Evolutionary conservation across 495 filamentous ascomycete species (phyloP).

Genomic region (Tuber calosporum): DNA sequence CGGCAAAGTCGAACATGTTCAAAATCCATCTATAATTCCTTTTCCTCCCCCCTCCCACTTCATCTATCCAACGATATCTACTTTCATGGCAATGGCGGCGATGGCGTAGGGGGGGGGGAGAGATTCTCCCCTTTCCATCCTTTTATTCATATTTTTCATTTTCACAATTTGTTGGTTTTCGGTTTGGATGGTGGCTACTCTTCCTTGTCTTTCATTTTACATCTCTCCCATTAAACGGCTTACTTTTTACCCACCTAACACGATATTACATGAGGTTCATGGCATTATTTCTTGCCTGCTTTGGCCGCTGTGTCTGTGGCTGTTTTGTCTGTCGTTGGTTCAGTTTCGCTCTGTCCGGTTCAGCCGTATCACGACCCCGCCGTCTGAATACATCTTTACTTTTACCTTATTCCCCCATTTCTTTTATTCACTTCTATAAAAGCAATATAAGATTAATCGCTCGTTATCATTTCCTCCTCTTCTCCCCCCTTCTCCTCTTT

Average conservation of each 20-base stretch:
- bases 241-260: neutral
- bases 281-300: neutral
- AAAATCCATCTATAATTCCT: constrained; percentile 36
- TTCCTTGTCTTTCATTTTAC: constrained; percentile 10
- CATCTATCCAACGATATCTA: constrained; percentile 6
- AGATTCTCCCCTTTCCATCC: constrained; percentile 15
- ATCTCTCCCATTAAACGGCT: neutral
- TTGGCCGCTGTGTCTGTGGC: neutral
- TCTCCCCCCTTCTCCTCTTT: neutral
- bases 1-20: constrained; percentile 35
- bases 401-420: neutral
- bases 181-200: constrained; percentile 12
- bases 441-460: neutral
- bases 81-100: constrained; percentile 3
- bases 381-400: neutral
- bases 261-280: neutral
- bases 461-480: neutral
- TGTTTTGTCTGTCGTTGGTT: neutral
- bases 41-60: neutral
- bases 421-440: neutral
- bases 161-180: constrained; percentile 15
- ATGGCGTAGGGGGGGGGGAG: neutral
- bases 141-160: constrained; percentile 21
- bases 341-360: neutral
- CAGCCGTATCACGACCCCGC: neutral